Percentiles rank a stretch among this genome's conserved stretches.
These are phyloP conservation scores for Fraxinus platypoda DNA, from an alignment of 305 asterid species.

Conservation along the genomic window DNA sequence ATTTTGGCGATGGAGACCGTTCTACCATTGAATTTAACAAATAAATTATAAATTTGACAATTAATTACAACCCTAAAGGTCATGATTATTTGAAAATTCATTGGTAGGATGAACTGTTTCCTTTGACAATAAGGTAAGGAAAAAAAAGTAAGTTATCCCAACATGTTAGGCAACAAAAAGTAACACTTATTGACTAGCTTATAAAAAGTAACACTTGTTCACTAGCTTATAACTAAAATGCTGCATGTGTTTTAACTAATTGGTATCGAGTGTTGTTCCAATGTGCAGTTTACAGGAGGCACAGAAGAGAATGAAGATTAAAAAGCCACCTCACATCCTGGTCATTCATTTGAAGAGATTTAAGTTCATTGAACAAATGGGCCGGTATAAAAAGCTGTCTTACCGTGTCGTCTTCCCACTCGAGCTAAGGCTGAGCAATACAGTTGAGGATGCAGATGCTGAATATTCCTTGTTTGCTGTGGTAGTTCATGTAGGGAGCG, in stretches of 20 bases:
- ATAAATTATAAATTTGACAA: no score
- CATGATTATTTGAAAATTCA: no score
- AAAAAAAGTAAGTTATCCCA: neutral
- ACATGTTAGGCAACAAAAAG: neutral
- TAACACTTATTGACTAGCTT: neutral
- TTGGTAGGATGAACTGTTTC: no score
- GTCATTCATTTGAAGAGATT: slow-evolving; percentile 54
- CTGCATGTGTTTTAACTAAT: neutral
- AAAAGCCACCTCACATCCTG: slow-evolving; percentile 50
- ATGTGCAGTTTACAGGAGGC: slow-evolving; percentile 59
- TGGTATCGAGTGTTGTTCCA: neutral
- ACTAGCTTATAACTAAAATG: no score
- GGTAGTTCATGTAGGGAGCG: slow-evolving; percentile 57
- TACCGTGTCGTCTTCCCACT: slow-evolving; percentile 56
- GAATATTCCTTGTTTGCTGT: slow-evolving; percentile 52
- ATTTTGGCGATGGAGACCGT: no score
- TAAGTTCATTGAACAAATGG: slow-evolving; percentile 51
- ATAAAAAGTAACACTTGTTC: neutral
- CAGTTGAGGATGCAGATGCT: slow-evolving; percentile 52
- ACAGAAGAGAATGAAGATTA: slow-evolving; percentile 60
- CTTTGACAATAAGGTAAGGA: no score
- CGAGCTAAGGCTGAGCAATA: slow-evolving; percentile 51
- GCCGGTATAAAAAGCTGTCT: slow-evolving; percentile 46
- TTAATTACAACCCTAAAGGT: no score
- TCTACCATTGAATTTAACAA: no score